Base-by-base conservation (phyloP, 2,329 filamentous ascomycete genomes). In the Macroventuria anomochaeta region DNA sequence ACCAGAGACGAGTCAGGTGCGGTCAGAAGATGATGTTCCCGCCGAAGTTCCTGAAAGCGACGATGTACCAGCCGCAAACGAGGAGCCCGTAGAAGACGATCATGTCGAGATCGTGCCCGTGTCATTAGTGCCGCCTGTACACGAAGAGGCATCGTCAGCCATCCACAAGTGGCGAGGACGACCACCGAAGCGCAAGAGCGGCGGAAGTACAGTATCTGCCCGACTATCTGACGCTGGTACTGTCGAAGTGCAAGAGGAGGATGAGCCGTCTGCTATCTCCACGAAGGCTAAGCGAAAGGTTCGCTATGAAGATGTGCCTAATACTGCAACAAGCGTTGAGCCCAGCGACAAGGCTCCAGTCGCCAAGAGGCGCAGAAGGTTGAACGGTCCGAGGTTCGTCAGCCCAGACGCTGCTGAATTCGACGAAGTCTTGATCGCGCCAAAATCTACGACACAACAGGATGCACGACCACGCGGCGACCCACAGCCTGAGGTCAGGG, bases 1-100 rank as follows among this genome's bases (percentile, higher is more conserved):
- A 3, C 44, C 37, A 5, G 44, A 54, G 34, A 49, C 51, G 2
- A 54, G 46, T 13, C 44, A 54, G 17, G 28, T 26, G 0, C 38
- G 29, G 18, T 13, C 39, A 23, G 28, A 44, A 3, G 39, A 33
- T 2, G 38, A 48, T 21, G 17, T 1, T 2, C 2, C 36, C 13
- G 31, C 20, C 28, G 44, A 18, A 1, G 10, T 12, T 7, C n/a
- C 21, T 7, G 44, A 32, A 7, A 17, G 11, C 20, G 11, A 8
- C 2, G 18, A 41, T 10, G 15, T 36, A 12, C 10, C 31, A 12
- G 37, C 21, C 12, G 18, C 29, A 26, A 20, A 25, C 5, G 36
- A 26, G 1, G 10, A 15, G 2, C 12, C 21, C 7, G 33, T 13
- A 3, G 25, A 18, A 7, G 20, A 37, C 2, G 29, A 26, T 18